Evolutionary conservation across 2,329 filamentous ascomycete species (phyloP).

Genomic region (Epichloe gansuensis): DNA sequence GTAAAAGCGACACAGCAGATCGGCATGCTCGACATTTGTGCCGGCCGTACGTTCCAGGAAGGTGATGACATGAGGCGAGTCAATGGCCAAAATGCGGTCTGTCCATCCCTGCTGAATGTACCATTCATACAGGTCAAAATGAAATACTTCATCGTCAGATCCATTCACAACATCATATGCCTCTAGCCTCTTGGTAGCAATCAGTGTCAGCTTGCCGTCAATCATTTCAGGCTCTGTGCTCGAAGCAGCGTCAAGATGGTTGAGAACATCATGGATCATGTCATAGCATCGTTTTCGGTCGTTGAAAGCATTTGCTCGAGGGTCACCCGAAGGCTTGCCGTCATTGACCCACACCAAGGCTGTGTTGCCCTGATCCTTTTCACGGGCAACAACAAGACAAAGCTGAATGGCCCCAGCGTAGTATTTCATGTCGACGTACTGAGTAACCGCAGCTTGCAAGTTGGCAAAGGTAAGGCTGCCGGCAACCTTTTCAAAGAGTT

Average conservation of each 20-base stretch:
- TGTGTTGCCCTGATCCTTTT: constrained; percentile 76
- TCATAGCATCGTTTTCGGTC: constrained; percentile 71
- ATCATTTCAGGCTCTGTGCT: constrained; percentile 57
- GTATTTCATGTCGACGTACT: constrained; percentile 74
- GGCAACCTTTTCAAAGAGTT: constrained; percentile 80
- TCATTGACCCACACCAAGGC: constrained; percentile 83
- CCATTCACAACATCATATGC: constrained; percentile 83
- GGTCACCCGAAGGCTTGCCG: constrained; percentile 58
- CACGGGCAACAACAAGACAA: constrained; percentile 68
- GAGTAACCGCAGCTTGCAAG: constrained; percentile 61
- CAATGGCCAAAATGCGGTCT: constrained; percentile 72
- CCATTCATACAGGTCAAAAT: constrained; percentile 96
- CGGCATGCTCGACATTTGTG: constrained; percentile 65
- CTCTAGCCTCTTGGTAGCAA: constrained; percentile 69
- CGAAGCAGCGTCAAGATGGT: constrained; percentile 61
- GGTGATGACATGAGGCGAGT: constrained; percentile 73
- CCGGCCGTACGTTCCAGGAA: constrained; percentile 71
- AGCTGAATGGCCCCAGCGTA: constrained; percentile 89
- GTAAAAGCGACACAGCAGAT: constrained; percentile 88
- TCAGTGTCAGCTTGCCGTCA: constrained; percentile 66
- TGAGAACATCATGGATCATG: constrained; percentile 73
- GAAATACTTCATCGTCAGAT: constrained; percentile 86
- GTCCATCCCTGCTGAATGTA: constrained; percentile 78
- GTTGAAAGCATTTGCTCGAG: constrained; percentile 54
- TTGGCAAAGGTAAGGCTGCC: constrained; percentile 71